Evolutionary conservation across 352 stramenopile species (phyloP).

Genomic region (Phytophthora hybrid): DNA sequence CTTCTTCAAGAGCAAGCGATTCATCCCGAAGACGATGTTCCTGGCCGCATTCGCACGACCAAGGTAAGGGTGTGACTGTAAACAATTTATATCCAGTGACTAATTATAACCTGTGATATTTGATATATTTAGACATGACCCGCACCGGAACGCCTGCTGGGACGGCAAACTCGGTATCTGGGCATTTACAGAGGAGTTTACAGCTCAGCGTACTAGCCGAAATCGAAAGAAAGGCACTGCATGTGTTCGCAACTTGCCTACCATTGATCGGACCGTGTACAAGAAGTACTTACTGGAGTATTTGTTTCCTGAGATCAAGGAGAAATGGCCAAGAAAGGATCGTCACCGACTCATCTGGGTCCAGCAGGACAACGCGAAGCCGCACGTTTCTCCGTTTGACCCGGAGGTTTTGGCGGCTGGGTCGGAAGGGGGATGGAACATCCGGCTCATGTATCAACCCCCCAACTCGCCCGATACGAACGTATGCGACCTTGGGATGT

Average conservation of each 20-base stretch:
- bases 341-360: not conserved
- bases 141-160: not conserved
- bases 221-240: conserved; percentile 17
- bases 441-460: not conserved
- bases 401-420: not conserved
- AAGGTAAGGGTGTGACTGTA: too few species aligned
- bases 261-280: not conserved
- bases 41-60: not conserved
- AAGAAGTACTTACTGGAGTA: not conserved
- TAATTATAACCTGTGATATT: too few species aligned
- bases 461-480: not conserved
- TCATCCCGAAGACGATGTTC: conserved; percentile 5
- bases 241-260: not conserved
- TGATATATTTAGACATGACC: not conserved
- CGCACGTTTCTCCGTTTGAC: not conserved
- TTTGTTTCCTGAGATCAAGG: not conserved
- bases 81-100: too few species aligned
- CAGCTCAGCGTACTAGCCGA: conserved; percentile 26
- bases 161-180: conserved; percentile 40
- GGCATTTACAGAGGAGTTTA: conserved; percentile 29
- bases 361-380: not conserved
- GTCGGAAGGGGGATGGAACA: not conserved
- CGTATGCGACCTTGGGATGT: not conserved
- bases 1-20: not conserved
- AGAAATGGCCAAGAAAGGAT: not conserved